These are phyloP conservation scores for Cephaloascus albidus DNA, from an alignment of 805 yeast species.

Conservation along the genomic window DNA sequence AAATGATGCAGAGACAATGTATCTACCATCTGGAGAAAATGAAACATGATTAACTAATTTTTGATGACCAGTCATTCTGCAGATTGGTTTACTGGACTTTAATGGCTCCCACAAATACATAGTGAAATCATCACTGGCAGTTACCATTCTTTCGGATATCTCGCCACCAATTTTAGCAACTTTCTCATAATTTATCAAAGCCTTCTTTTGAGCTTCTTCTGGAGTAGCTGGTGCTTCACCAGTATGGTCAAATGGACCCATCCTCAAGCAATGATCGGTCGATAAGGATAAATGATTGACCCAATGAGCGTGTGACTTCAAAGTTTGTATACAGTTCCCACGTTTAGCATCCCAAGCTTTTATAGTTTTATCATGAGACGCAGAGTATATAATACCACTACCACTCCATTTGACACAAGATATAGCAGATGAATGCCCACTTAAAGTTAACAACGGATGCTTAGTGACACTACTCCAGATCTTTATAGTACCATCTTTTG, in stretches of 20 bases:
- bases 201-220: constrained; percentile 41
- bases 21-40: constrained; percentile 92
- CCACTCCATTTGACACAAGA: constrained; percentile 99
- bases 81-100: constrained; percentile 70
- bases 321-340: constrained; percentile 70
- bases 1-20: constrained; percentile 85
- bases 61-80: constrained; percentile 97
- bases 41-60: constrained; percentile 93
- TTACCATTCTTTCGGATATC: constrained; percentile 68
- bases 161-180: constrained; percentile 51
- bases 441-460: constrained; percentile 56
- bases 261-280: constrained; percentile 79
- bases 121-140: constrained; percentile 96
- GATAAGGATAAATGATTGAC: constrained; percentile 88
- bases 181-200: constrained; percentile 52
- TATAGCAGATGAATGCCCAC: constrained; percentile 84
- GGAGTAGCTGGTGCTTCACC: constrained; percentile 33
- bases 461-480: constrained; percentile 82
- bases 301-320: constrained; percentile 96
- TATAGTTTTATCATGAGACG: constrained; percentile 91
- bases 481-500: constrained; percentile 84
- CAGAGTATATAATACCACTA: constrained; percentile 69
- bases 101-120: constrained; percentile 96
- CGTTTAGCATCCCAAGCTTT: constrained; percentile 80
- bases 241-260: constrained; percentile 82